Evolutionary conservation across 2,329 filamentous ascomycete species (phyloP).

Genomic region (Phaeosphaeriaceae sp.): DNA sequence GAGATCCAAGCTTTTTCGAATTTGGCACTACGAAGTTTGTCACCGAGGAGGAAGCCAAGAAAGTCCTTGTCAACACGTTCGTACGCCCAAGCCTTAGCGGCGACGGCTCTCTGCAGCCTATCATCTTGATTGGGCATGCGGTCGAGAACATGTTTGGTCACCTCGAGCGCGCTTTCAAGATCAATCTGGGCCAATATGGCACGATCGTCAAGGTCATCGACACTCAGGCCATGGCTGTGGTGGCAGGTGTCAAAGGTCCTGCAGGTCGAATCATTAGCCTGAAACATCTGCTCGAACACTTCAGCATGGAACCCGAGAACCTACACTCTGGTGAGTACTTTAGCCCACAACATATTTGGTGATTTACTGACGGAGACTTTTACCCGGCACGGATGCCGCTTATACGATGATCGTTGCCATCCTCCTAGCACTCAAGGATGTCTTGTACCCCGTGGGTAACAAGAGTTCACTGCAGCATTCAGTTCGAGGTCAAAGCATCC

Average conservation of each 20-base stretch:
- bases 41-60: constrained; percentile 8
- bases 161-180: constrained; percentile 12
- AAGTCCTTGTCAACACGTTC: constrained; percentile 14
- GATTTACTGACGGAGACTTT: background rate
- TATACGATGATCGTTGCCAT: constrained; percentile 23
- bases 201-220: constrained; percentile 27
- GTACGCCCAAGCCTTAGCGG: constrained; percentile 4
- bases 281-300: constrained; percentile 14
- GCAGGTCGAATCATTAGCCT: constrained; percentile 19
- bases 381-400: constrained; percentile 23
- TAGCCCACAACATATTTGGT: background rate
- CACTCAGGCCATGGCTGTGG: constrained; percentile 22
- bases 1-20: constrained; percentile 20
- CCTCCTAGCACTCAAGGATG: constrained; percentile 9
- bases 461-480: background rate
- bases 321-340: constrained; percentile 12
- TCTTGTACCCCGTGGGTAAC: constrained; percentile 8
- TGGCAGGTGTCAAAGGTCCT: constrained; percentile 9
- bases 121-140: constrained; percentile 26
- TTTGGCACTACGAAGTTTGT: constrained; percentile 24
- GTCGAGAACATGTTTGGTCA: constrained; percentile 19
- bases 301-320: constrained; percentile 15
- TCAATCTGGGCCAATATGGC: constrained; percentile 15
- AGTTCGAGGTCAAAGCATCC: constrained; percentile 4
- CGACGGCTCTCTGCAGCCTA: constrained; percentile 15